These are phyloP conservation scores for Sordariomycetes sp. DNA, from an alignment of 2,329 filamentous ascomycete species.

Conservation along the genomic window DNA sequence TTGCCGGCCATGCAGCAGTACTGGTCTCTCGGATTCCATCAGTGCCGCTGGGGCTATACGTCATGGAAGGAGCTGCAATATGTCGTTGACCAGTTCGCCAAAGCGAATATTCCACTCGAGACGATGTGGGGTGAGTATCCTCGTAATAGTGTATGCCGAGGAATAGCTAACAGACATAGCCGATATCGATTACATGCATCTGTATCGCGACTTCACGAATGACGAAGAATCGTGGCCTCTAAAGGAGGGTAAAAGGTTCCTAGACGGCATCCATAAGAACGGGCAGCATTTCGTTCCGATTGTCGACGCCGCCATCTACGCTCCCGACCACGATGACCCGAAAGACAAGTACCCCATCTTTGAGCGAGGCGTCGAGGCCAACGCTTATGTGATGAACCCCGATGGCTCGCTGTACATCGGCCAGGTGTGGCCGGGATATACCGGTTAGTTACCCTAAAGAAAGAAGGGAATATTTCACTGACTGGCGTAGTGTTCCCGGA, in stretches of 20 bases:
- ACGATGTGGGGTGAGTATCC: slow-evolving; percentile 48
- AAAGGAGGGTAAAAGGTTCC: slow-evolving; percentile 20
- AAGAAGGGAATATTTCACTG: background rate
- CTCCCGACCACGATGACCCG: slow-evolving; percentile 55
- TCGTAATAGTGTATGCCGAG: background rate
- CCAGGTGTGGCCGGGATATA: slow-evolving; percentile 62
- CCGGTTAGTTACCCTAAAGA: slow-evolving; percentile 16
- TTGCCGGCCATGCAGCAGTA: slow-evolving; percentile 71
- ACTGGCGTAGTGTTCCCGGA: slow-evolving; percentile 49
- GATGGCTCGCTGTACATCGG: slow-evolving; percentile 45
- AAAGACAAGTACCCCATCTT: slow-evolving; percentile 51
- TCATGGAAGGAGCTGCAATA: slow-evolving; percentile 57
- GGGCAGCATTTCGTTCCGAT: slow-evolving; percentile 62
- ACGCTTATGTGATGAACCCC: slow-evolving; percentile 37
- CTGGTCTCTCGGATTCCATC: slow-evolving; percentile 70
- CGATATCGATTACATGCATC: slow-evolving; percentile 60
- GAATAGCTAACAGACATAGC: slow-evolving; percentile 21
- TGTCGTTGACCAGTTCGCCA: slow-evolving; percentile 53
- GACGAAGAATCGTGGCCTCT: slow-evolving; percentile 31
- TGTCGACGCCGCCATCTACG: slow-evolving; percentile 59
- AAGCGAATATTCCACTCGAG: slow-evolving; percentile 54
- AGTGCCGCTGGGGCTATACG: slow-evolving; percentile 62
- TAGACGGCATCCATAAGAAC: slow-evolving; percentile 46
- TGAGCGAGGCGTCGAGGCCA: slow-evolving; percentile 44
- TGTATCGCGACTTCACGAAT: slow-evolving; percentile 40